Conservation (phyloP, 75 land plant species). For the Sequoia sempervirens region DNA sequence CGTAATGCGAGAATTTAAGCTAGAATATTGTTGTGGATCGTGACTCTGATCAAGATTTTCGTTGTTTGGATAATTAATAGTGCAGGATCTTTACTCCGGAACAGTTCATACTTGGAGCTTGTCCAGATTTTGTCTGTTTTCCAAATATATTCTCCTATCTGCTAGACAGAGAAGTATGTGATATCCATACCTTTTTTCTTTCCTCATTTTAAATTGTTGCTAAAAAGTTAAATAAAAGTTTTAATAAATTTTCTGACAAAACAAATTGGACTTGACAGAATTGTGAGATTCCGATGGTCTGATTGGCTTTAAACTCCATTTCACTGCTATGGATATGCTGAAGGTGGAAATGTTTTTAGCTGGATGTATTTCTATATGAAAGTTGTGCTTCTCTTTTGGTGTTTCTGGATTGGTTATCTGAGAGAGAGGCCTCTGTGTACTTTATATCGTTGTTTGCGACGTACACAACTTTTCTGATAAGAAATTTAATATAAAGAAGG, state of each 20-base stretch:
- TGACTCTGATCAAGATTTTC: background rate
- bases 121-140: background rate
- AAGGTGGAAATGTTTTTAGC: background rate
- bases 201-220: background rate
- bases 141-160: background rate
- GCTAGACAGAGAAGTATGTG: background rate
- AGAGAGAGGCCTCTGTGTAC: background rate
- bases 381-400: background rate
- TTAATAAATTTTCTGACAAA: background rate
- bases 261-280: background rate
- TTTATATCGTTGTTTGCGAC: background rate
- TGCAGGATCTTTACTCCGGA: background rate
- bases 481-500: background rate
- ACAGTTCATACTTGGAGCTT: background rate
- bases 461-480: background rate
- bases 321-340: background rate
- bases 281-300: background rate
- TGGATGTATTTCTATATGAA: background rate
- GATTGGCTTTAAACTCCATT: background rate
- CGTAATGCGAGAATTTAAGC: background rate
- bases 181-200: background rate
- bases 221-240: background rate
- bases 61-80: background rate
- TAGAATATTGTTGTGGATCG: background rate
- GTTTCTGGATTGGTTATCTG: background rate